Evolutionary conservation across 768 basidiomycete genomes (phyloP).

Genomic region (Agrocybe pediades): DNA sequence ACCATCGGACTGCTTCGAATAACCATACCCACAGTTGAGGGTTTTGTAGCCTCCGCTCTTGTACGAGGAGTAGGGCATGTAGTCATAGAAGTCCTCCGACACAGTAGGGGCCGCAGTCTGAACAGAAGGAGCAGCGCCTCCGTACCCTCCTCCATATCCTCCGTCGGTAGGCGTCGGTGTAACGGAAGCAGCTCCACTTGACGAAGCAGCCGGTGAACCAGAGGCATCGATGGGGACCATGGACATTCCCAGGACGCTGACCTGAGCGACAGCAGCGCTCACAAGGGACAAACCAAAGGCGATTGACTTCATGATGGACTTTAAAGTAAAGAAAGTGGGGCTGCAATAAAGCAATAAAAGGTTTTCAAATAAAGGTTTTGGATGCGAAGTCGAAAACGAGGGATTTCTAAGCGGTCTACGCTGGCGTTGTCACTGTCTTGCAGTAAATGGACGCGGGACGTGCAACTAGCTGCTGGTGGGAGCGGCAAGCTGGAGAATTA

Average conservation of each 20-base stretch:
- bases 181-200: slow-evolving; percentile 11
- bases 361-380: slow-evolving; percentile 23
- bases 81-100: slow-evolving; percentile 40
- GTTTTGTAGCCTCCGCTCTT: slow-evolving; percentile 63
- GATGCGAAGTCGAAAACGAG: slow-evolving; percentile 35
- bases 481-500: slow-evolving; percentile 40
- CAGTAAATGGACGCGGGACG: slow-evolving; percentile 50
- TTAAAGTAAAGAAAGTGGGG: slow-evolving; percentile 47
- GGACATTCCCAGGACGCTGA: slow-evolving; percentile 46
- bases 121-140: slow-evolving; percentile 31
- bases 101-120: slow-evolving; percentile 37
- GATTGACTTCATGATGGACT: slow-evolving; percentile 62
- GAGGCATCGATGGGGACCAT: slow-evolving; percentile 34
- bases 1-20: slow-evolving; percentile 55
- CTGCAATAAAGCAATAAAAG: slow-evolving; percentile 38
- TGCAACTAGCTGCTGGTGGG: slow-evolving; percentile 27
- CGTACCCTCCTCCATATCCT: slow-evolving; percentile 16
- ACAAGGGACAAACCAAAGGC: slow-evolving; percentile 60
- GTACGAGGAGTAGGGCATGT: slow-evolving; percentile 64
- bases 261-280: slow-evolving; percentile 58
- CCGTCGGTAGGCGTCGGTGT: slow-evolving; percentile 24
- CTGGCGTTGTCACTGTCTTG: slow-evolving; percentile 67
- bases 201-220: neutral
- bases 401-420: slow-evolving; percentile 66
- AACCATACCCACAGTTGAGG: slow-evolving; percentile 74